These are phyloP conservation scores for Phialocephala subalpina DNA, from an alignment of 2,329 filamentous ascomycete genomes.

Conservation along the genomic window DNA sequence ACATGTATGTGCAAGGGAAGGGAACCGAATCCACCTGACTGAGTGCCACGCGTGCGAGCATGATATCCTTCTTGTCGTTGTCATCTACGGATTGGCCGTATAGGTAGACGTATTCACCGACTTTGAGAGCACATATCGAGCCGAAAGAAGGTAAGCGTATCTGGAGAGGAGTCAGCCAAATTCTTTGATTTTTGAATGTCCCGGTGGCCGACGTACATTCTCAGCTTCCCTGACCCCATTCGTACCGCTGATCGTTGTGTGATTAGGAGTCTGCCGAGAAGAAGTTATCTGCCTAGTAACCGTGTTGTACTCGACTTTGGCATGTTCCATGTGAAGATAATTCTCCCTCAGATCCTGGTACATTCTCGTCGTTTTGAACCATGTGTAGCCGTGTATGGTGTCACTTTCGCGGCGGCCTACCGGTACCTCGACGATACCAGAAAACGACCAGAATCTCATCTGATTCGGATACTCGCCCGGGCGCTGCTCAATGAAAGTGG, in stretches of 20 bases:
- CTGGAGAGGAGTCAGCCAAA: slow-evolving; percentile 11
- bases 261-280: neutral
- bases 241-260: neutral
- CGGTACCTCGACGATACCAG: slow-evolving; percentile 23
- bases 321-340: slow-evolving; percentile 19
- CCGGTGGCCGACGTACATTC: neutral
- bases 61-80: slow-evolving; percentile 25
- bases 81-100: slow-evolving; percentile 30
- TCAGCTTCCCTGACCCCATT: neutral
- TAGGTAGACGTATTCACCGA: slow-evolving; percentile 26
- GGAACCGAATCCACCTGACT: neutral
- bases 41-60: slow-evolving; percentile 26
- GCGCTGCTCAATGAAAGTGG: neutral
- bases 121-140: slow-evolving; percentile 21
- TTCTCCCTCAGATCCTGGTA: neutral
- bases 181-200: neutral
- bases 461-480: neutral
- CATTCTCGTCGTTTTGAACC: slow-evolving; percentile 21
- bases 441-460: slow-evolving; percentile 27
- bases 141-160: slow-evolving; percentile 29
- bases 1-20: slow-evolving; percentile 15
- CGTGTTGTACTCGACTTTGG: slow-evolving; percentile 14
- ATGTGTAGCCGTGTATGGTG: slow-evolving; percentile 22
- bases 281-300: neutral
- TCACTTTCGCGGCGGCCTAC: neutral